These are phyloP conservation scores for Macroventuria anomochaeta DNA, from an alignment of 2,329 filamentous ascomycete genomes.

Conservation along the genomic window DNA sequence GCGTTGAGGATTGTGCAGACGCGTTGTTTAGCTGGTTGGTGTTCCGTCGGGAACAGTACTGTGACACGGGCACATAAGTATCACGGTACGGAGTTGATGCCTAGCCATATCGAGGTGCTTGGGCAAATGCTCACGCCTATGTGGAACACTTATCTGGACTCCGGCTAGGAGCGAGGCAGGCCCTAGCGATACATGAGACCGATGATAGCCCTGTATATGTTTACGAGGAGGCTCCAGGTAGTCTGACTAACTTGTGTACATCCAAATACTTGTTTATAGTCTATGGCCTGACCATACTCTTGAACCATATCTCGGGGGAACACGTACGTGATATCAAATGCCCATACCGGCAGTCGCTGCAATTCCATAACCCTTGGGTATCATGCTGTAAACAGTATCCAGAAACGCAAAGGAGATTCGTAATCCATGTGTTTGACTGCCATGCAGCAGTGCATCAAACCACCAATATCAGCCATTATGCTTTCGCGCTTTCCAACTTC, in stretches of 20 bases:
- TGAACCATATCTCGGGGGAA: neutral
- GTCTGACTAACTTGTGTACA: too few species aligned
- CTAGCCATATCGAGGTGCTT: neutral
- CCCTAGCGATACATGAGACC: neutral
- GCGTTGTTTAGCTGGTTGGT: neutral
- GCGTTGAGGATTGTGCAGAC: neutral
- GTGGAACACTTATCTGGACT: neutral
- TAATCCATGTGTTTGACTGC: neutral
- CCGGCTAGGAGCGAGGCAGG: too few species aligned
- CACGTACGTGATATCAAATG: neutral
- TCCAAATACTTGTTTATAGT: neutral
- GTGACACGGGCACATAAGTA: neutral
- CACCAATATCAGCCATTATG: constrained; percentile 11
- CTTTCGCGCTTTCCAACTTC: constrained; percentile 46
- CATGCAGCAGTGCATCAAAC: neutral
- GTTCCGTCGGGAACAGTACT: constrained; percentile 7
- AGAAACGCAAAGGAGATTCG: constrained; percentile 14
- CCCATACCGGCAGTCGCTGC: constrained; percentile 9
- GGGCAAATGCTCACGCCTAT: neutral
- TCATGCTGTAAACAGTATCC: constrained; percentile 19
- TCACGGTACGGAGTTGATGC: too few species aligned
- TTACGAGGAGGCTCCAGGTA: neutral
- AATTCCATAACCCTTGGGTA: constrained; percentile 19
- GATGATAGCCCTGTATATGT: neutral
- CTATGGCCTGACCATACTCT: neutral